Base-by-base conservation (phyloP, 257 asterid genomes). In the Solanum clarkiae region DNA sequence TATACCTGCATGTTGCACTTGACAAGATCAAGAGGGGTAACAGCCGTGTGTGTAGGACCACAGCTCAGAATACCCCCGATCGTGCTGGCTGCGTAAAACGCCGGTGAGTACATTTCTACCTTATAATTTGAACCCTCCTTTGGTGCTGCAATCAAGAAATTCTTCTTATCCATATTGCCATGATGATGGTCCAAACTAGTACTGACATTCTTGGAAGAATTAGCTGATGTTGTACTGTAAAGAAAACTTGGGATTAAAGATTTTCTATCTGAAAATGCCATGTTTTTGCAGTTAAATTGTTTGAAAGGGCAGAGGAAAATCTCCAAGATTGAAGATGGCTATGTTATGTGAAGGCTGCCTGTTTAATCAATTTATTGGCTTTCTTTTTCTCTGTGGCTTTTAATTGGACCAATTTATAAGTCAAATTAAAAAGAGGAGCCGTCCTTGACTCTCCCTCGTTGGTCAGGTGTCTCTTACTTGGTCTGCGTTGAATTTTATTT, bases 1-100 rank as follows among this genome's bases (percentile, higher is more conserved):
- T 24, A n/a, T 32, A 93, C 97, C 95, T 93, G 97, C 97, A 93
- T 93, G 49, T 92, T 93, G 86, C 97, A 93, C 91, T 93, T 93
- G 91, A 92, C 92, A 55, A 93, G 82, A 88, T 93, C 97, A 42
- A 93, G 94, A 18, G 97, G 97, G 49, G 97, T 93, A 79, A 90
- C 92, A 63, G 94, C 91, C 85, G 86, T 86, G 92, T 93, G 97
- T 69, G 97, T 93, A 83, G 71, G 87, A 17, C 97, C 97, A 77
- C 95, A 92, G 87, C 97, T 84, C 63, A 92, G 44, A 36, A 87
- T 70, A 32, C 97, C 97, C 10, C 91, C 97, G 18, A 84, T 77
- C 13, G 94, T 74, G 80, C 93, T 91, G 55, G 94, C 95, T 6
- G 80, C 91, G 15, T 91, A 93, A 51, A 84, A 93, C 54, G 90